Percentiles rank a stretch among this genome's conserved stretches.
phyloP scores from a whole-genome alignment of 192 early-diverging fungal genomes.

The Mortierella alpina region DNA sequence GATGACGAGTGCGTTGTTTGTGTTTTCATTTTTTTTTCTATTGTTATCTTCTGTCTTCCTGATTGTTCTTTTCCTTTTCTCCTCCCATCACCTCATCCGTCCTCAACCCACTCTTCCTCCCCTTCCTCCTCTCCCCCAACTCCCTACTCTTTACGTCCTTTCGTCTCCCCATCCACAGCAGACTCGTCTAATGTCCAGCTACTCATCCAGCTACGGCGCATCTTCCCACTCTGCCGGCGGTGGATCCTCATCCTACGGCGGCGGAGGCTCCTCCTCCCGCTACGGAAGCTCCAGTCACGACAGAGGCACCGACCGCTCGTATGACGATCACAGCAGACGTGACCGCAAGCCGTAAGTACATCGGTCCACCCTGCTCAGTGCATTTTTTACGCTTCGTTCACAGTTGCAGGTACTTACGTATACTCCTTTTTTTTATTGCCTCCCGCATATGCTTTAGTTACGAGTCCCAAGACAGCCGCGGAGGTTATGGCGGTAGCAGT shows the following conservation, averaged over 20 bases:
- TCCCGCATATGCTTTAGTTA: constrained; percentile 29
- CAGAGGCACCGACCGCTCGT: constrained; percentile 69
- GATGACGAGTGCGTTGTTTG: background rate
- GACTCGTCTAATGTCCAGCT: constrained; percentile 23
- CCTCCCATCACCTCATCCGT: background rate
- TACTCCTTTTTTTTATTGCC: background rate
- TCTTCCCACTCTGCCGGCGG: constrained; percentile 33
- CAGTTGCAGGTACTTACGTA: background rate
- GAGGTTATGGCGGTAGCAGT: constrained; percentile 64
- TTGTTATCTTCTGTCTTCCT: no score
- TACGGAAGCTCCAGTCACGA: constrained; percentile 41
- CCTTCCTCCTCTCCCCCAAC: background rate
- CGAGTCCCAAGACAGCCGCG: constrained; percentile 61
- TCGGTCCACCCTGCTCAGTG: background rate
- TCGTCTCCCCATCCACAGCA: background rate
- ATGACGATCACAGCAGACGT: constrained; percentile 71
- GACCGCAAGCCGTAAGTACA: constrained; percentile 68
- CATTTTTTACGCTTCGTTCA: background rate
- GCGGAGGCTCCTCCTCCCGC: constrained; percentile 21
- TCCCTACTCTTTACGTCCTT: constrained; percentile 5
- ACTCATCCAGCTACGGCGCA: constrained; percentile 40
- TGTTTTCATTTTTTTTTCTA: background rate
- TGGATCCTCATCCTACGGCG: constrained; percentile 31
- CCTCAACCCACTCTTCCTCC: background rate
- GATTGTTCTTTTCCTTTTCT: background rate